phyloP scores from a whole-genome alignment of 2,329 filamentous ascomycete genomes.

The Talaromyces sp. region DNA sequence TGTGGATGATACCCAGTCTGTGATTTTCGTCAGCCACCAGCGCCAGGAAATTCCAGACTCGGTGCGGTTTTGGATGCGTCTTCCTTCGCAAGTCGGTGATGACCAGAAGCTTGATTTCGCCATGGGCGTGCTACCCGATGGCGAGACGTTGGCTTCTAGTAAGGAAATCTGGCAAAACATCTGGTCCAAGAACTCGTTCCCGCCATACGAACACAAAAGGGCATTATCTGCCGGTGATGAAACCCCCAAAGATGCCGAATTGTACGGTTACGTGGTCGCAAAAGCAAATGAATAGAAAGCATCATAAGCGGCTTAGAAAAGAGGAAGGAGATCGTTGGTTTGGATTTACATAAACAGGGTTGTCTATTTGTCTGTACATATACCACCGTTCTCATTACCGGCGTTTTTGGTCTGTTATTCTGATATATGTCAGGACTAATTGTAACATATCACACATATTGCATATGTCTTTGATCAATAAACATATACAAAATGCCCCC shows the following conservation, averaged over 20 bases:
- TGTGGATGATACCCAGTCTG: slow-evolving; percentile 55
- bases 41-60: slow-evolving; percentile 83
- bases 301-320: not conserved
- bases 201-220: not conserved
- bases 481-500: not conserved
- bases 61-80: slow-evolving; percentile 76
- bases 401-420: not conserved
- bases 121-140: slow-evolving; percentile 20
- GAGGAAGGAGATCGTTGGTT: not conserved
- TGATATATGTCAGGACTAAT: no score
- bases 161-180: slow-evolving; percentile 21
- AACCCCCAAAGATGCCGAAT: slow-evolving; percentile 4
- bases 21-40: slow-evolving; percentile 89
- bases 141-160: slow-evolving; percentile 14
- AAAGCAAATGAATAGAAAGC: not conserved
- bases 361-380: not conserved
- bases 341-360: not conserved
- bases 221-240: not conserved
- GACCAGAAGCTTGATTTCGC: slow-evolving; percentile 24
- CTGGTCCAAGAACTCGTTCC: slow-evolving; percentile 17
- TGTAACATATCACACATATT: no score
- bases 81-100: slow-evolving; percentile 48
- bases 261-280: slow-evolving; percentile 6
- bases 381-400: not conserved
- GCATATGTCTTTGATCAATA: no score